These are phyloP conservation scores for Ceratocystiopsis sp. DNA, from an alignment of 2,329 filamentous ascomycete genomes.

Conservation along the genomic window DNA sequence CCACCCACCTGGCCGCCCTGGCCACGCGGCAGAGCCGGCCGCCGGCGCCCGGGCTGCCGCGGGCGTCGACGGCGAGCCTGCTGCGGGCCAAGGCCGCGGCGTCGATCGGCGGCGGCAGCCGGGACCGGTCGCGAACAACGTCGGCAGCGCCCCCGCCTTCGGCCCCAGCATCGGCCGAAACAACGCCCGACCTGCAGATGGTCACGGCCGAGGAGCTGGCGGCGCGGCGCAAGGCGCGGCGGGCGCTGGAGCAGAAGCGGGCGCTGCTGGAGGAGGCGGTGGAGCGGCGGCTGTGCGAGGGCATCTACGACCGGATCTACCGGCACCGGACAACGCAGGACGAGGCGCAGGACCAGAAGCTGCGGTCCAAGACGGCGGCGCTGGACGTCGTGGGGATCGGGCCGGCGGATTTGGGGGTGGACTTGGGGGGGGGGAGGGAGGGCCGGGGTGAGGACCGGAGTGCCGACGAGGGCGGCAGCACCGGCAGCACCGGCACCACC, in stretches of 20 bases:
- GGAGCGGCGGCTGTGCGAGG: slow-evolving; percentile 70
- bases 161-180: too few relatives aligned
- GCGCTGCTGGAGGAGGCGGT: slow-evolving; percentile 74
- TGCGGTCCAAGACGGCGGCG: slow-evolving; percentile 85
- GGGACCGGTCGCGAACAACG: slow-evolving; percentile 29
- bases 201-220: slow-evolving; percentile 74
- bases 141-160: slow-evolving; percentile 15
- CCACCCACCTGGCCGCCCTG: slow-evolving; percentile 69
- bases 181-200: slow-evolving; percentile 67
- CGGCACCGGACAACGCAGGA: slow-evolving; percentile 83
- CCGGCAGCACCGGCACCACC: too few relatives aligned
- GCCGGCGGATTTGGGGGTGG: slow-evolving; percentile 65
- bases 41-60: slow-evolving; percentile 31
- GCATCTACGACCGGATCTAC: slow-evolving; percentile 77
- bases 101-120: slow-evolving; percentile 31
- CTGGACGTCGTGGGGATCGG: slow-evolving; percentile 84
- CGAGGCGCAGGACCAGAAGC: slow-evolving; percentile 84
- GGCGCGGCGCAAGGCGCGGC: slow-evolving; percentile 61
- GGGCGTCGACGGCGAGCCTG: slow-evolving; percentile 37
- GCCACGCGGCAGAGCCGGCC: slow-evolving; percentile 58
- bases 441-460: too few relatives aligned
- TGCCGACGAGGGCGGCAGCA: too few relatives aligned
- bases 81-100: slow-evolving; percentile 38
- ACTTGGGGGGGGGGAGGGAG: too few relatives aligned
- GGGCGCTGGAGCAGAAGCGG: slow-evolving; percentile 61